These are phyloP conservation scores for Magnaporthales sp. DNA, from an alignment of 2,329 filamentous ascomycete genomes.

Conservation along the genomic window DNA sequence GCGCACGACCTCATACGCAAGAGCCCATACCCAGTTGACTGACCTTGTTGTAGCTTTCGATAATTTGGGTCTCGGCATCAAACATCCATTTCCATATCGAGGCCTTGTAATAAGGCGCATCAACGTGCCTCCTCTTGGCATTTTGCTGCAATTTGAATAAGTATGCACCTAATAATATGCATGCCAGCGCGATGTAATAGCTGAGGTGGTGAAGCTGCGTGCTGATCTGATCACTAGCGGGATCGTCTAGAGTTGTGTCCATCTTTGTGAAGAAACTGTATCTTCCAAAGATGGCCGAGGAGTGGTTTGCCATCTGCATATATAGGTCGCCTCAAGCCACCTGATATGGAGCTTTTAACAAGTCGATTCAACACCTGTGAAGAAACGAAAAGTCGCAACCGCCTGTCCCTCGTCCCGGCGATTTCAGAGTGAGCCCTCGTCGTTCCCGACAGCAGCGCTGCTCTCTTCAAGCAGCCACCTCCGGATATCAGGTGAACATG, in stretches of 20 bases:
- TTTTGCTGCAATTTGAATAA: conserved; percentile 19
- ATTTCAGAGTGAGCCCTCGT: not conserved
- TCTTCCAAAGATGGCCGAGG: conserved; percentile 10
- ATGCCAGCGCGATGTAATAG: conserved; percentile 31
- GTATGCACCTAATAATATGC: conserved; percentile 28
- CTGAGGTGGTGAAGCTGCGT: conserved; percentile 22
- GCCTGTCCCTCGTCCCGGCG: not conserved
- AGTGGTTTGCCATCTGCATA: conserved; percentile 14
- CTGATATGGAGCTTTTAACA: not conserved
- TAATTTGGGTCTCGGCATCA: conserved; percentile 35
- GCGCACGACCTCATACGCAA: not conserved
- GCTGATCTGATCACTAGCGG: conserved; percentile 17
- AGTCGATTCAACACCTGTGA: not conserved
- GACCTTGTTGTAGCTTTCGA: conserved; percentile 40
- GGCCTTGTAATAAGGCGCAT: conserved; percentile 38
- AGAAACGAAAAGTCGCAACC: not conserved
- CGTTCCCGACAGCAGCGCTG: not conserved
- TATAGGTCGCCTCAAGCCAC: not conserved
- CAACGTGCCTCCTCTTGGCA: conserved; percentile 21
- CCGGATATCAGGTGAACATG: not conserved
- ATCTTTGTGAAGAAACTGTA: conserved; percentile 14
- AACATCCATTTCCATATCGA: conserved; percentile 42
- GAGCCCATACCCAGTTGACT: not conserved
- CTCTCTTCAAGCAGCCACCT: not conserved
- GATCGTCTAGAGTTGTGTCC: conserved; percentile 15